Evolutionary conservation across 2,329 filamentous ascomycete species (phyloP).

Genomic region (Fusarium redolens): DNA sequence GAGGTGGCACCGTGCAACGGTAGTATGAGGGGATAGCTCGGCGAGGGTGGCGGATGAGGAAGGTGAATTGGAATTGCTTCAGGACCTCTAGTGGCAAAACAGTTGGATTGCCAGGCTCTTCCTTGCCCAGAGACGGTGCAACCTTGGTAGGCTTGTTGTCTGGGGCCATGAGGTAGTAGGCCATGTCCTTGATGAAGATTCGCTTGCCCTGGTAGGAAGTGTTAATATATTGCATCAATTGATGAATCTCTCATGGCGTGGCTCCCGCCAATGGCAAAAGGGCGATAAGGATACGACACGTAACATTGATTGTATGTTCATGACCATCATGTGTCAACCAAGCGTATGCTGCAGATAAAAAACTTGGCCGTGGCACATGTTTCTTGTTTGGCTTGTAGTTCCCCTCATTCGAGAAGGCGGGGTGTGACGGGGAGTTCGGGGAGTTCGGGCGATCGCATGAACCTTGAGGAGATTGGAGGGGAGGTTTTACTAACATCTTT

Average conservation of each 20-base stretch:
- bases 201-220: constrained; percentile 76
- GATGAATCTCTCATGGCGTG: not conserved
- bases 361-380: constrained; percentile 8
- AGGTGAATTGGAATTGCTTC: constrained; percentile 89
- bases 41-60: constrained; percentile 96
- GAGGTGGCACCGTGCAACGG: constrained; percentile 90
- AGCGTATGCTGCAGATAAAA: not conserved
- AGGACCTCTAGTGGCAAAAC: constrained; percentile 81
- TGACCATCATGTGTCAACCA: not conserved
- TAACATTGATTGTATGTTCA: constrained; percentile 1
- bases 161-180: constrained; percentile 88
- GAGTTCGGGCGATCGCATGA: constrained; percentile 30
- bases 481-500: constrained; percentile 71
- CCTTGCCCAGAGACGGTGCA: constrained; percentile 79
- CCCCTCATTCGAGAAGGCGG: constrained; percentile 25
- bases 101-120: constrained; percentile 82
- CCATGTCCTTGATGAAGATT: constrained; percentile 98
- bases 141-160: constrained; percentile 74
- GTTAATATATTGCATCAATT: constrained; percentile 38
- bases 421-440: constrained; percentile 33
- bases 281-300: constrained; percentile 7
- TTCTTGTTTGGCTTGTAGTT: constrained; percentile 10
- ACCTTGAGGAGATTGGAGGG: constrained; percentile 19
- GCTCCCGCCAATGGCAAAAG: not conserved
- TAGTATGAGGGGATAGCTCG: constrained; percentile 93